These are phyloP conservation scores for Saitozyma podzolica DNA, from an alignment of 768 basidiomycete genomes.

Conservation along the genomic window DNA sequence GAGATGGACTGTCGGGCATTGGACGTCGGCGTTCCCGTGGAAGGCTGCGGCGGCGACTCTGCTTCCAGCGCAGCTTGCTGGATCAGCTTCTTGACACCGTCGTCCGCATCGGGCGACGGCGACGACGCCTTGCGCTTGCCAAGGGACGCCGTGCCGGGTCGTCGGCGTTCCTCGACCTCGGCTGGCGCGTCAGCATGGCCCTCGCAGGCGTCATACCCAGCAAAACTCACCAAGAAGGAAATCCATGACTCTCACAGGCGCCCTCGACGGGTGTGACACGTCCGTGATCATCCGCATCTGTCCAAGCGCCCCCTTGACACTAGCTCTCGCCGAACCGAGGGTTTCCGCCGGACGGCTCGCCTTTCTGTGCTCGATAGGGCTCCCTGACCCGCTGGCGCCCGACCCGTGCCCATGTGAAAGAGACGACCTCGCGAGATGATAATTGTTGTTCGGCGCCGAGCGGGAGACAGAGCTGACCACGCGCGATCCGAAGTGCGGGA, in stretches of 20 bases:
- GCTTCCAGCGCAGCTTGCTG: constrained; percentile 43
- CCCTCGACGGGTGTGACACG: constrained; percentile 49
- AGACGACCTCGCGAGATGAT: constrained; percentile 32
- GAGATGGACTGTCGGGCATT: constrained; percentile 13
- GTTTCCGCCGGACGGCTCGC: too few relatives aligned
- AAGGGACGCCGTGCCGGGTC: constrained; percentile 22
- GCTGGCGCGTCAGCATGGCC: too few relatives aligned
- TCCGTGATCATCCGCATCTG: constrained; percentile 49
- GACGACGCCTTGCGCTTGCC: constrained; percentile 43
- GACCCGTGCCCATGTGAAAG: not conserved
- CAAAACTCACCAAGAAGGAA: constrained; percentile 48
- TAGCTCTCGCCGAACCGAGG: too few relatives aligned
- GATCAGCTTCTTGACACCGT: constrained; percentile 52
- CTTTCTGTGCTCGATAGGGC: too few relatives aligned
- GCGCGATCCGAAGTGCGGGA: constrained; percentile 38
- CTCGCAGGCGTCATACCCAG: too few relatives aligned
- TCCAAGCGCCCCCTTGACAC: constrained; percentile 44
- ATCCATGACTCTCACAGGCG: constrained; percentile 50
- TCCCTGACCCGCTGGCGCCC: not conserved
- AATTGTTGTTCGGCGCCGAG: constrained; percentile 38
- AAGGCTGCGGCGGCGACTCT: constrained; percentile 21
- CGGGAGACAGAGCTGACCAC: constrained; percentile 17
- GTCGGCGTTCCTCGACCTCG: constrained; percentile 48
- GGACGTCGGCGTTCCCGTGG: constrained; percentile 4
- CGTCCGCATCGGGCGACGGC: constrained; percentile 17